Conservation (phyloP, 2,329 filamentous ascomycete genomes). For the Monilinia polystroma region DNA sequence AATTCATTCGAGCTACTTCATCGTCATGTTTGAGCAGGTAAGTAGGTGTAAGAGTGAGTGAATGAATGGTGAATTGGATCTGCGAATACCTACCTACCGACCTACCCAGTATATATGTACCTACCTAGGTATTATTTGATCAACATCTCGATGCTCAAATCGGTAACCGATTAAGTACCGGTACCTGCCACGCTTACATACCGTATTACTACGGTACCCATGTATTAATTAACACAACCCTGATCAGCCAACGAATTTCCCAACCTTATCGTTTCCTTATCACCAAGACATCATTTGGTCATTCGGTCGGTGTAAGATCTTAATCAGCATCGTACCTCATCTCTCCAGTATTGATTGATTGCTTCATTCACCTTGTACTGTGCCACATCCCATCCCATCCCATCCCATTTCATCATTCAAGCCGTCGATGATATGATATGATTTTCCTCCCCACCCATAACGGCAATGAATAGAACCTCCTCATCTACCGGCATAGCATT, state of each 20-base stretch:
- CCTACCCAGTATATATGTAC: too few species aligned
- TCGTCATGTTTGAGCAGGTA: too few species aligned
- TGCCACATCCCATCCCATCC: neutral
- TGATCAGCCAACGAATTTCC: too few species aligned
- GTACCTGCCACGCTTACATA: neutral
- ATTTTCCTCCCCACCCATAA: neutral
- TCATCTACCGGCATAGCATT: conserved; percentile 43
- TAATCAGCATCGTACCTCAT: neutral
- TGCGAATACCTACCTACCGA: too few species aligned
- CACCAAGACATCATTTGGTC: neutral
- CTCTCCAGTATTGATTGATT: neutral
- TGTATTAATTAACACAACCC: too few species aligned
- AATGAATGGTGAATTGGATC: neutral
- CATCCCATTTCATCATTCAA: neutral
- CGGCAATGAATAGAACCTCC: conserved; percentile 32
- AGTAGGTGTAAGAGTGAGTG: too few species aligned
- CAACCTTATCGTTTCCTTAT: too few species aligned
- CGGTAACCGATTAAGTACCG: neutral
- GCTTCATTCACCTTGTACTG: neutral
- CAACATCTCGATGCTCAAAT: too few species aligned
- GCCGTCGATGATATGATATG: neutral
- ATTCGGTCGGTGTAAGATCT: neutral
- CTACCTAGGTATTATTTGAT: too few species aligned
- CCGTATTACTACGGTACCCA: too few species aligned
- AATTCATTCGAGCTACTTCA: too few species aligned